These are phyloP conservation scores for Coprinopsis strossmayeri DNA, from an alignment of 768 basidiomycete species.

Conservation along the genomic window DNA sequence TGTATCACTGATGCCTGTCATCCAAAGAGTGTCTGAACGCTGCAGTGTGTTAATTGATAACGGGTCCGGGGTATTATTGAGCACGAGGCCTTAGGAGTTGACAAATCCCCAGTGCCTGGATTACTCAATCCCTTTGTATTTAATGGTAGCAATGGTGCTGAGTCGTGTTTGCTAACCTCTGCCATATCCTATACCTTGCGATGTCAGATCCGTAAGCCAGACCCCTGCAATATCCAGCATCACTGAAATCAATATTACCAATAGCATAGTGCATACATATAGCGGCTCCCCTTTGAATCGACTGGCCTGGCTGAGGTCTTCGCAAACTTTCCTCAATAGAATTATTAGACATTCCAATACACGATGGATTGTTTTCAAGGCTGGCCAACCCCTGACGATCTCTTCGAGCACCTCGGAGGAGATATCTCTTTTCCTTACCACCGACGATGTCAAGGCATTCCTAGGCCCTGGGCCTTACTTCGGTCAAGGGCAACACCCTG, in stretches of 20 bases:
- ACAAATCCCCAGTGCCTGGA: too few species aligned
- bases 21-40: too few species aligned
- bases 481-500: conserved; percentile 54
- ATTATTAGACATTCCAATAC: conserved; percentile 54
- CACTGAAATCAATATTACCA: neutral
- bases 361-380: conserved; percentile 74
- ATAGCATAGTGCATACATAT: conserved; percentile 32
- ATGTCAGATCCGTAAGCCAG: conserved; percentile 19
- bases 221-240: neutral
- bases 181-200: too few species aligned
- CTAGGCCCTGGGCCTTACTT: conserved; percentile 68
- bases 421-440: conserved; percentile 43
- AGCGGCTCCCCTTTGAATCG: conserved; percentile 73
- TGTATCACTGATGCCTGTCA: too few species aligned
- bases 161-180: too few species aligned
- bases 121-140: neutral
- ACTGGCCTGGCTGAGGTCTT: conserved; percentile 74
- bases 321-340: conserved; percentile 69
- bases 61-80: too few species aligned
- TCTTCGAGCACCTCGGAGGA: conserved; percentile 26
- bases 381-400: conserved; percentile 59
- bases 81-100: too few species aligned
- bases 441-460: conserved; percentile 53
- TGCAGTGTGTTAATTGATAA: too few species aligned
- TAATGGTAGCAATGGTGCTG: too few species aligned